Evolutionary conservation across 192 early-diverging fungal genomes (phyloP).

Genomic region (Entomortierella chlamydospora): DNA sequence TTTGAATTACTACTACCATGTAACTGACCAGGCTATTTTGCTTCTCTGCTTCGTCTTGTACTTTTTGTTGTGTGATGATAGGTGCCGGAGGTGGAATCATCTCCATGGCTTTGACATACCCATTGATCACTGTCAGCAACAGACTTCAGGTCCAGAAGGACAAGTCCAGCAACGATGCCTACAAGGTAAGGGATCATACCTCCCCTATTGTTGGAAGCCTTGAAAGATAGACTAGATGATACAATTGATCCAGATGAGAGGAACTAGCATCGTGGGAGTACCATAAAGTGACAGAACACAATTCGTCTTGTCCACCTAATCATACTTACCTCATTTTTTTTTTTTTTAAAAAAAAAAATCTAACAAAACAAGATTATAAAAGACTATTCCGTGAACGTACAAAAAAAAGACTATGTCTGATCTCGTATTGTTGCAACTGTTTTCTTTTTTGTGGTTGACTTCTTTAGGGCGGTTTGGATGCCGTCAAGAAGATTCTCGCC

Average conservation of each 20-base stretch:
- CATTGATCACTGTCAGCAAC: constrained; percentile 83
- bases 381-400: too few relatives aligned
- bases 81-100: constrained; percentile 90
- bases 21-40: background rate
- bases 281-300: constrained; percentile 34
- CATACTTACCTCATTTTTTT: too few relatives aligned
- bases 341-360: background rate
- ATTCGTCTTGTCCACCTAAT: background rate
- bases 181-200: constrained; percentile 59
- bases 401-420: constrained; percentile 2
- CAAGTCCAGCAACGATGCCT: constrained; percentile 66
- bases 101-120: constrained; percentile 96
- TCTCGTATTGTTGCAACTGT: background rate
- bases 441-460: background rate
- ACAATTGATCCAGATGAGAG: too few relatives aligned
- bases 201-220: background rate
- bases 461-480: constrained; percentile 71
- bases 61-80: constrained; percentile 13
- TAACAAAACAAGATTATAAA: background rate
- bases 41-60: background rate
- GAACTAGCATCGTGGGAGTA: background rate
- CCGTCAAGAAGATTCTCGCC: constrained; percentile 88
- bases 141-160: constrained; percentile 85
- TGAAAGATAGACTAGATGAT: background rate
- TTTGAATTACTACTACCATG: background rate